These are phyloP conservation scores for Selenicereus undatus DNA, from an alignment of 148 eudicot species.

Conservation along the genomic window DNA sequence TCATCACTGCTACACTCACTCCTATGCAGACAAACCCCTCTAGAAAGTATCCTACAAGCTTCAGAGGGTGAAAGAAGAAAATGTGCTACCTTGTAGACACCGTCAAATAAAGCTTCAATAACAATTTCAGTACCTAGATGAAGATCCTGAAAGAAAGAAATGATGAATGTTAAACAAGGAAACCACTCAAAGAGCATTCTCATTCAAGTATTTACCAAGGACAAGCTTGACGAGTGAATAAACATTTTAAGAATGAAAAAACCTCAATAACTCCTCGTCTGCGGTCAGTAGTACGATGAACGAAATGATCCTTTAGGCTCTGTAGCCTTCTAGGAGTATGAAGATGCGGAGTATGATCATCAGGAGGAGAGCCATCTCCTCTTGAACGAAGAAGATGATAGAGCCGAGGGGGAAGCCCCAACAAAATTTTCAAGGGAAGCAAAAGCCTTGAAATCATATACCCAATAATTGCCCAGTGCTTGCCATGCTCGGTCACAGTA, in stretches of 20 bases:
- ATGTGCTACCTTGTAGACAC: constrained; percentile 71
- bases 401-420: constrained; percentile 56
- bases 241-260: neutral
- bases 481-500: constrained; percentile 44
- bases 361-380: constrained; percentile 28
- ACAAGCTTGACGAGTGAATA: constrained; percentile 1
- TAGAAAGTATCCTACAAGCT: constrained; percentile 40
- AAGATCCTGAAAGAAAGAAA: constrained; percentile 57
- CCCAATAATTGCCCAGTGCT: constrained; percentile 45
- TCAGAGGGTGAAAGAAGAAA: constrained; percentile 69
- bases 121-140: constrained; percentile 76
- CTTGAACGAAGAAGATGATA: constrained; percentile 35
- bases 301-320: constrained; percentile 57
- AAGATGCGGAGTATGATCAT: constrained; percentile 23
- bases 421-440: constrained; percentile 54
- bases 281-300: constrained; percentile 85
- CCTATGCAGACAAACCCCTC: constrained; percentile 42
- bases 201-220: neutral
- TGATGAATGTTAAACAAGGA: neutral
- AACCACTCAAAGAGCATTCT: neutral
- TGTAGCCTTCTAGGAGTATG: constrained; percentile 46
- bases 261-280: constrained; percentile 98
- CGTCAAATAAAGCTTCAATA: constrained; percentile 80
- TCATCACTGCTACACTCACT: constrained; percentile 15
- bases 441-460: constrained; percentile 55